These are phyloP conservation scores for Colletotrichum tanaceti DNA, from an alignment of 2,329 filamentous ascomycete genomes.

Conservation along the genomic window DNA sequence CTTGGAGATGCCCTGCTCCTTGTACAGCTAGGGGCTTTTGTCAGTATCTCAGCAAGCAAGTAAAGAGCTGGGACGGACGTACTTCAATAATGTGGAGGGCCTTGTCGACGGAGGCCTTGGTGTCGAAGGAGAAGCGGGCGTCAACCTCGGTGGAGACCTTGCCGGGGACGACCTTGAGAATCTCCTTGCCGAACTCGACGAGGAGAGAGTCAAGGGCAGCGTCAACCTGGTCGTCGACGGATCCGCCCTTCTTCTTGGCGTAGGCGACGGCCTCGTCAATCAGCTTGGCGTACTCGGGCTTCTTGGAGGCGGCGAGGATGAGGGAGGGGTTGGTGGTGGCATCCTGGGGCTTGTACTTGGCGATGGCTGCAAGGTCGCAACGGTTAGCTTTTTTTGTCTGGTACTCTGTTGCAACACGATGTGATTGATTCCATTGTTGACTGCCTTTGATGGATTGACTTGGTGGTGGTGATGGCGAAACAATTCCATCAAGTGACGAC, in stretches of 20 bases:
- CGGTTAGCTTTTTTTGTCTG: constrained; percentile 3
- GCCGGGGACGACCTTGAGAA: constrained; percentile 95
- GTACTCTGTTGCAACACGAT: constrained; percentile 29
- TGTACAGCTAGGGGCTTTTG: constrained; percentile 79
- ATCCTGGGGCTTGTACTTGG: constrained; percentile 99
- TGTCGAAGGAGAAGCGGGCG: constrained; percentile 95
- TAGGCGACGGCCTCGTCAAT: constrained; percentile 87
- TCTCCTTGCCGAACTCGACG: constrained; percentile 98
- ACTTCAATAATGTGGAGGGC: constrained; percentile 97
- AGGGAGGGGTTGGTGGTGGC: constrained; percentile 99
- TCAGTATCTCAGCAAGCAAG: constrained; percentile 38
- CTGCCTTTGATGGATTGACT: constrained; percentile 16
- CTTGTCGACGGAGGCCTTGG: constrained; percentile 91
- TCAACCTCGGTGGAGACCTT: constrained; percentile 99
- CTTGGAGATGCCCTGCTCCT: constrained; percentile 90
- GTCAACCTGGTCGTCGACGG: constrained; percentile 86
- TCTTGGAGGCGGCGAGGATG: constrained; percentile 98
- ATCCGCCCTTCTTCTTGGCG: constrained; percentile 80
- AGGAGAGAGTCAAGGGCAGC: constrained; percentile 91
- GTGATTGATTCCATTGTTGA: neutral
- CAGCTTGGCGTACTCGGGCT: constrained; percentile 92
- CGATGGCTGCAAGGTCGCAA: constrained; percentile 75
- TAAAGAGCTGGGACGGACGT: constrained; percentile 49
- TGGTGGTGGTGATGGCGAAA: constrained; percentile 5
- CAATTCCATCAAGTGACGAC: neutral